Percentiles rank a stretch among this genome's conserved stretches.
Conservation (phyloP, 495 filamentous ascomycete genomes). For the Aeminium ludgeri region DNA sequence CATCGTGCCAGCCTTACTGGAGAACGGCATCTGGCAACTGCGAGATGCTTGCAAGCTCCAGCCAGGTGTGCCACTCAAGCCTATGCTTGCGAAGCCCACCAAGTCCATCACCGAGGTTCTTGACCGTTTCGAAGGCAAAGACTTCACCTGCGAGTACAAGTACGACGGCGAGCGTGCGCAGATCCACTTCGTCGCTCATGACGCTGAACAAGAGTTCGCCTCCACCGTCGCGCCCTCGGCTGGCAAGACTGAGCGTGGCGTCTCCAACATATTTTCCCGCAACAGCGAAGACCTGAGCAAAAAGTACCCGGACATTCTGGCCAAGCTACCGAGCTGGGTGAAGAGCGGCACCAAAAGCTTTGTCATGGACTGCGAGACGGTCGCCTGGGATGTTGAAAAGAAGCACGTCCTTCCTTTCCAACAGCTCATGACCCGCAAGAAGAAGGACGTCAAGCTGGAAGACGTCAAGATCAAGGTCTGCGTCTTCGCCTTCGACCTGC, state of each 20-base stretch:
- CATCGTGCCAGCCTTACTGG: conserved; percentile 73
- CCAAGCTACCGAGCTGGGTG: conserved; percentile 73
- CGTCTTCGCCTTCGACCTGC: conserved; percentile 89
- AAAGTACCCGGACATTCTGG: conserved; percentile 92
- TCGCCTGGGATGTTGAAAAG: conserved; percentile 85
- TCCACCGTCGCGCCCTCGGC: conserved; percentile 33
- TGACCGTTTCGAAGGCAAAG: conserved; percentile 87
- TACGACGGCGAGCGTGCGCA: conserved; percentile 95
- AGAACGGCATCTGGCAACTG: conserved; percentile 69
- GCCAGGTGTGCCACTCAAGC: conserved; percentile 87
- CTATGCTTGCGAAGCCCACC: conserved; percentile 96
- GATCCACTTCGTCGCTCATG: conserved; percentile 88
- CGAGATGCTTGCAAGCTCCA: conserved; percentile 78
- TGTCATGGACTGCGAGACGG: conserved; percentile 92
- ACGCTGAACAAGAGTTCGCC: conserved; percentile 47
- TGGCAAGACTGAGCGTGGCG: conserved; percentile 41
- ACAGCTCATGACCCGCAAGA: conserved; percentile 92
- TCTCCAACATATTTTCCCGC: conserved; percentile 84
- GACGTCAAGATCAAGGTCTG: conserved; percentile 96
- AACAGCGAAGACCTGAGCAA: conserved; percentile 94
- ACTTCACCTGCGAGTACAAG: conserved; percentile 97
- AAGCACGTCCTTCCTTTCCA: conserved; percentile 96
- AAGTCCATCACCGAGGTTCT: conserved; percentile 98
- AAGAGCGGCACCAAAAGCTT: conserved; percentile 81
- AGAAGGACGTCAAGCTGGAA: conserved; percentile 93